phyloP scores from a whole-genome alignment of 495 filamentous ascomycete species.

The Neohortaea acidophila region DNA sequence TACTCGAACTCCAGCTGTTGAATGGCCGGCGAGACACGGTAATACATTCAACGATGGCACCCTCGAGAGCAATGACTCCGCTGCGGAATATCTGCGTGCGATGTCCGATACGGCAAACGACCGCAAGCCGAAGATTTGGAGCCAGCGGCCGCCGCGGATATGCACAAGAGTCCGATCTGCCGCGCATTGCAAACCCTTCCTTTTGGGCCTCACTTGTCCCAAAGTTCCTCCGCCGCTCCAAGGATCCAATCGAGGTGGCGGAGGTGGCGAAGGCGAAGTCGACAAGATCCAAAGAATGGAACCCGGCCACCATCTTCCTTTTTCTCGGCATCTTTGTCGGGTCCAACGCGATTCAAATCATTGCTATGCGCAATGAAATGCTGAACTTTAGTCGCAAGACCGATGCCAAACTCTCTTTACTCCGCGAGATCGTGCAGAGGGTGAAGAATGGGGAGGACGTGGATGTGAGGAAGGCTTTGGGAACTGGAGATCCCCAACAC shows the following conservation, averaged over 20 bases:
- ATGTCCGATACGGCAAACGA: not conserved
- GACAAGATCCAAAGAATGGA: conserved; percentile 56
- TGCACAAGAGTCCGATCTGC: conserved; percentile 7
- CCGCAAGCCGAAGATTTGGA: too few relatives aligned
- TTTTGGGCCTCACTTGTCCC: conserved; percentile 20
- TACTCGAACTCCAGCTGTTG: too few relatives aligned
- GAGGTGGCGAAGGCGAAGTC: not conserved
- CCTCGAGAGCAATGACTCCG: not conserved
- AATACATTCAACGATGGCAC: conserved; percentile 4
- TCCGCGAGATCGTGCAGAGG: conserved; percentile 70
- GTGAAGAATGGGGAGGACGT: conserved; percentile 77
- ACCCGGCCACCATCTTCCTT: conserved; percentile 87
- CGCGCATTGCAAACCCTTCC: conserved; percentile 15
- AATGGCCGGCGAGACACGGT: too few relatives aligned
- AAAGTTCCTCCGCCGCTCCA: conserved; percentile 11
- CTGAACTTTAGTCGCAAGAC: conserved; percentile 53
- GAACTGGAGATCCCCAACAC: conserved; percentile 57
- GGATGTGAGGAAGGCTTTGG: conserved; percentile 70
- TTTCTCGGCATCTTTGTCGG: conserved; percentile 82
- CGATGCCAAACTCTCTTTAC: conserved; percentile 58
- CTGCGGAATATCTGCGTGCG: not conserved
- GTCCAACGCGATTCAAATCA: conserved; percentile 84
- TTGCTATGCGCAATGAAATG: conserved; percentile 62
- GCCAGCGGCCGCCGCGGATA: too few relatives aligned
- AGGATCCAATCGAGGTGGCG: not conserved